Evolutionary conservation across 345 rosid genomes (phyloP).

Genomic region (Citropsis articulata): DNA sequence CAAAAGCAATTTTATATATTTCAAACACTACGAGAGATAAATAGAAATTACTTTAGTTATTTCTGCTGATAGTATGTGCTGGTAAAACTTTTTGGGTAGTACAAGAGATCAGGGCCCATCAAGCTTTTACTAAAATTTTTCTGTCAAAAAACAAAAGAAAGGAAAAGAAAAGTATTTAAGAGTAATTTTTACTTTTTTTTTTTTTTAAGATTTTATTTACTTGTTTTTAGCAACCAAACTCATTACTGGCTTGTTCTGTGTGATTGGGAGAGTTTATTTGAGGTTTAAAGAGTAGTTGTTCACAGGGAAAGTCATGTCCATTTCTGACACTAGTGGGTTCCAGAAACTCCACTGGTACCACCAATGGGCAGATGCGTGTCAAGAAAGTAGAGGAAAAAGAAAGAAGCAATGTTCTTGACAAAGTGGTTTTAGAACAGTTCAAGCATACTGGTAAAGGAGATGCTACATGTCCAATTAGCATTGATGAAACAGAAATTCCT

Average conservation of each 20-base stretch:
- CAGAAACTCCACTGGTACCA: constrained; percentile 13
- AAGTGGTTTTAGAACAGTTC: constrained; percentile 46
- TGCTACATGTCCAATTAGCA: constrained; percentile 3
- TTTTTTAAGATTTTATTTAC: too few relatives aligned
- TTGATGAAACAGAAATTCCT: constrained; percentile 19
- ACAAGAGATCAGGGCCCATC: too few relatives aligned
- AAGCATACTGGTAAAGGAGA: constrained; percentile 30
- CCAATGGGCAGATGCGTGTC: constrained; percentile 7
- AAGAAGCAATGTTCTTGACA: constrained; percentile 22
- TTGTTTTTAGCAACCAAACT: not conserved
- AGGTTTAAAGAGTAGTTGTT: constrained; percentile 5
- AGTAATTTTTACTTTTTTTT: too few relatives aligned
- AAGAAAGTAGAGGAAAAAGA: constrained; percentile 30
- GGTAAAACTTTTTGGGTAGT: too few relatives aligned
- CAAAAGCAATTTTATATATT: too few relatives aligned
- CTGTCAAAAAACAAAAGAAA: too few relatives aligned
- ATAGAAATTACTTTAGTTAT: too few relatives aligned
- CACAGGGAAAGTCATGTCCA: constrained; percentile 52
- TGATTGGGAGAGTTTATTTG: not conserved
- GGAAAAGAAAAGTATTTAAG: too few relatives aligned
- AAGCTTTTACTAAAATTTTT: too few relatives aligned
- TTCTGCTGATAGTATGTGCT: too few relatives aligned
- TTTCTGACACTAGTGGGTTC: constrained; percentile 40
- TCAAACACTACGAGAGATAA: too few relatives aligned
- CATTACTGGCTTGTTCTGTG: not conserved